A percentile compares a stretch with the other conserved stretches of the same genome.
These are phyloP conservation scores for Hyaloperonospora arabidopsidis DNA, from an alignment of 352 stramenopile genomes.

Conservation along the genomic window DNA sequence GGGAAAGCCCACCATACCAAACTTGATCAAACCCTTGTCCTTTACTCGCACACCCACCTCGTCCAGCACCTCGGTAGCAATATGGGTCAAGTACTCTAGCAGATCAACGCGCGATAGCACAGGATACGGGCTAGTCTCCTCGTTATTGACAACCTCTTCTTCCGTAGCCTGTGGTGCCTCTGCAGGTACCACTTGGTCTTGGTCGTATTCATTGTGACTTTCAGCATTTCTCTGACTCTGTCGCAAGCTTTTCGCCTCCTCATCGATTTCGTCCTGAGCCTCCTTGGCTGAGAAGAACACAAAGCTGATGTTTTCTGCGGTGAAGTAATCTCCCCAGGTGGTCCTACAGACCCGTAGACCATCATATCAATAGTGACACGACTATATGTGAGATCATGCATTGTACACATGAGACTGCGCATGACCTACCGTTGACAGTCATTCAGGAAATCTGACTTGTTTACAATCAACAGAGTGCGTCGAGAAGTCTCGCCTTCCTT, in stretches of 20 bases:
- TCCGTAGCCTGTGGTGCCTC: conserved; percentile 6
- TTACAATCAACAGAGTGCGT: conserved; percentile 94
- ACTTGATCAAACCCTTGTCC: conserved; percentile 79
- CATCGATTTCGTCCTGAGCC: conserved; percentile 88
- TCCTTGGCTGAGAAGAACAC: conserved; percentile 98
- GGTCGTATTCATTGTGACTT: conserved; percentile 32
- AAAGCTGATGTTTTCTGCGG: conserved; percentile 81
- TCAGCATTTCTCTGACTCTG: conserved; percentile 34
- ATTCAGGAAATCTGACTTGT: conserved; percentile 99
- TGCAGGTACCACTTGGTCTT: conserved; percentile 22
- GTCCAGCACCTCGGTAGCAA: conserved; percentile 46
- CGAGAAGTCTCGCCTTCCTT: conserved; percentile 87
- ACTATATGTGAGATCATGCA: too few relatives aligned
- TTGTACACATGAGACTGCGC: too few relatives aligned
- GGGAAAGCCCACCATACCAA: conserved; percentile 99
- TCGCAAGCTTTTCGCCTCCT: conserved; percentile 57
- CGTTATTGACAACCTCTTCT: neutral
- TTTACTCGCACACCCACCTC: conserved; percentile 65
- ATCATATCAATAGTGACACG: too few relatives aligned
- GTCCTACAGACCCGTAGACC: conserved; percentile 24
- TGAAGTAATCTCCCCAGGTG: conserved; percentile 94
- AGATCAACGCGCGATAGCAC: conserved; percentile 70
- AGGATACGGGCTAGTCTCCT: conserved; percentile 34
- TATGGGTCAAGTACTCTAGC: conserved; percentile 54
- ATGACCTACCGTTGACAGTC: conserved; percentile 73